Base-by-base conservation (phyloP, 2,329 filamentous ascomycete genomes). In the Aspergillus phoenicis region DNA sequence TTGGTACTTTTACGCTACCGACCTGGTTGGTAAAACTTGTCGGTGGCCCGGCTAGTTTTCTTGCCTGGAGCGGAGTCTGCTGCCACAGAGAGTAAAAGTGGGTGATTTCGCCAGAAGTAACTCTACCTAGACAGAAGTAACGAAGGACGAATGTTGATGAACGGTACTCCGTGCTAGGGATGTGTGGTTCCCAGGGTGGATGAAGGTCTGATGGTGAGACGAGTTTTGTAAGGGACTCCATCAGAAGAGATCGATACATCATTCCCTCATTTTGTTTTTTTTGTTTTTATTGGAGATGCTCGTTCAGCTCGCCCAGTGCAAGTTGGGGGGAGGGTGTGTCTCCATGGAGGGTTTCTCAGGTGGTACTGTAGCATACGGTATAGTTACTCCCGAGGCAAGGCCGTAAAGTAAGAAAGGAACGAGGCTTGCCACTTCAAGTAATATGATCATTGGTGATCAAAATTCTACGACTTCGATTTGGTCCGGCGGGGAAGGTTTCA, bases 121-220 rank as follows among this genome's bases (percentile, higher is more conserved):
- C 33, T 36, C 33, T 36, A 36, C 33, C 5, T 36, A 5, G 33
- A 36, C 5, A 36, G 41, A 22, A 45, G 41, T 45, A 15, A 45
- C 20, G 41, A 22, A 45, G 41, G 41, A 24, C 41, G 41, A 20
- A 28, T 28, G 33, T 36, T 36, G 33, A 10, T 36, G 33, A 36
- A 36, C 33, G 33, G 33, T 36, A 36, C 11, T 11, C 33, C 11
- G 33, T 36, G 33, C 33, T 13, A 36, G 33, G 33, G 33, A 36
- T 36, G 33, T 36, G 38, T 39, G 36, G 22, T 26, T 15, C 20
- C 5, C 5, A 15, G 24, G 10, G 24, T 28, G 36, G 33, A 28
- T 20, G 52, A 43, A 38, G 33, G 22, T 11, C 38, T 43, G 24
- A 45, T 20, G 52, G 24, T 45, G 52, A 55, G 52, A 55, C 52